Conservation (phyloP, 2,329 filamentous ascomycete species). For the Aspergillus candidus region DNA sequence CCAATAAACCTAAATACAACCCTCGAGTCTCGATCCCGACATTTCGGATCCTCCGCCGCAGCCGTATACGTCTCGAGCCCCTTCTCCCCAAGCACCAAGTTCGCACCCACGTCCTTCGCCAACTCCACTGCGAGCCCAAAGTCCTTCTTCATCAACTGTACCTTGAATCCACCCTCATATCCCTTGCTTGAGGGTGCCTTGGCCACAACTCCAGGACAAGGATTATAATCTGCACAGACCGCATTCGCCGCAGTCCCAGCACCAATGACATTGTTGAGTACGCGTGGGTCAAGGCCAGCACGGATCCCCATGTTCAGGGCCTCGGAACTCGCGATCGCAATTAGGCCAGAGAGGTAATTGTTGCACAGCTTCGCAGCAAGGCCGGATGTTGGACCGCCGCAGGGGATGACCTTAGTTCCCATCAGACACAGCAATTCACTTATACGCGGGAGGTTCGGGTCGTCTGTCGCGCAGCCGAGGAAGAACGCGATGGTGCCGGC, state of each 20-base stretch:
- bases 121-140: conserved; percentile 51
- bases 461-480: conserved; percentile 42
- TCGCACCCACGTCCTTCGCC: conserved; percentile 48
- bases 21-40: conserved; percentile 1
- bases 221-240: conserved; percentile 48
- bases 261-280: conserved; percentile 48
- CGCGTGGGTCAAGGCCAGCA: conserved; percentile 50
- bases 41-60: conserved; percentile 44
- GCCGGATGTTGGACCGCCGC: conserved; percentile 51
- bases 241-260: conserved; percentile 49
- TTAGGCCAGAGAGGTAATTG: conserved; percentile 55
- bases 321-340: conserved; percentile 54
- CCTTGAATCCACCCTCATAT: conserved; percentile 52
- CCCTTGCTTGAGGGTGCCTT: conserved; percentile 45
- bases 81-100: conserved; percentile 45
- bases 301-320: conserved; percentile 57
- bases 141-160: conserved; percentile 57
- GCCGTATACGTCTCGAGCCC: conserved; percentile 49
- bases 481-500: conserved; percentile 50
- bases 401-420: conserved; percentile 51
- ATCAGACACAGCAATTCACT: conserved; percentile 44
- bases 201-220: conserved; percentile 46
- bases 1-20: conserved; percentile 1
- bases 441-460: too few species aligned
- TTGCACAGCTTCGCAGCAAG: conserved; percentile 57